Conservation (phyloP, 257 asterid genomes). For the Oldenlandia corymbosa region DNA sequence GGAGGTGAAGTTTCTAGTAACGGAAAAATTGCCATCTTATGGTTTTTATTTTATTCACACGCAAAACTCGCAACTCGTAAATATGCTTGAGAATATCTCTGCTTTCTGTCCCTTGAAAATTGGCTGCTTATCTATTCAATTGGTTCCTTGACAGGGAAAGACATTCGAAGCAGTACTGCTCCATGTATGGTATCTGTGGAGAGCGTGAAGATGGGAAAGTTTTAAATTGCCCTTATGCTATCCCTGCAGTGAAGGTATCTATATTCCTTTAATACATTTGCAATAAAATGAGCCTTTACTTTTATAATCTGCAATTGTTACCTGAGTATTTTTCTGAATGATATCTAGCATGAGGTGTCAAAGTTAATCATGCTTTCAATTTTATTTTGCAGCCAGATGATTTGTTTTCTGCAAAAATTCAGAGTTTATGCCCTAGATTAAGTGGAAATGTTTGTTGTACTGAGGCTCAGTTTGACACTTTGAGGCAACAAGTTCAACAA, state of each 20-base stretch:
- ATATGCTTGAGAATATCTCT: neutral
- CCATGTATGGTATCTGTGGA: conserved; percentile 90
- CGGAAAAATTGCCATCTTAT: neutral
- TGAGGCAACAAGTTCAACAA: conserved; percentile 86
- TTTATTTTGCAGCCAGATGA: conserved; percentile 61
- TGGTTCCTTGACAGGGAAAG: conserved; percentile 23
- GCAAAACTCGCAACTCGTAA: neutral
- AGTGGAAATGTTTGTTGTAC: conserved; percentile 87
- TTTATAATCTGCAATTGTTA: neutral
- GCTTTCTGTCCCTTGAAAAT: neutral
- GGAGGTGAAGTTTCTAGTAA: neutral
- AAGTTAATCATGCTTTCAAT: neutral
- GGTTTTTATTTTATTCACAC: neutral
- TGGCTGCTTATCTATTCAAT: neutral
- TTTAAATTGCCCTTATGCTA: conserved; percentile 69
- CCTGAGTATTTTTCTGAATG: neutral
- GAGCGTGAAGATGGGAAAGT: conserved; percentile 78
- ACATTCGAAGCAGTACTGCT: conserved; percentile 69
- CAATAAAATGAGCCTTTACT: neutral
- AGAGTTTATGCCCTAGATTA: conserved; percentile 83
- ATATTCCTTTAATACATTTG: neutral
- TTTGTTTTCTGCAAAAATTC: conserved; percentile 72
- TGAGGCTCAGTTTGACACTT: conserved; percentile 67
- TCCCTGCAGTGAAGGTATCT: conserved; percentile 61
- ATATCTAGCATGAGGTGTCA: conserved; percentile 4